Conservation (phyloP, 352 stramenopile species). For the Globisporangium cederbergense region DNA sequence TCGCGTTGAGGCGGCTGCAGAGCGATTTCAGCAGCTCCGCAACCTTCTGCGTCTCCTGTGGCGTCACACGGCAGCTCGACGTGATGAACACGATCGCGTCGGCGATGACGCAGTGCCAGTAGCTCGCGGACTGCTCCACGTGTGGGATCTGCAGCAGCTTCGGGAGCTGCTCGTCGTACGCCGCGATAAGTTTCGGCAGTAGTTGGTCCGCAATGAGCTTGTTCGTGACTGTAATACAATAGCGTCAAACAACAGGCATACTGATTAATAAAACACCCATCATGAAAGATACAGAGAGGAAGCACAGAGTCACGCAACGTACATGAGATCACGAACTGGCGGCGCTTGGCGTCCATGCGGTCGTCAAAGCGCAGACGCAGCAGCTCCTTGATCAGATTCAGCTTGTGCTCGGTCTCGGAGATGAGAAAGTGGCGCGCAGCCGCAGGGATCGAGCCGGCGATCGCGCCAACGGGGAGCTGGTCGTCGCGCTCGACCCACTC, state of each 20-base stretch:
- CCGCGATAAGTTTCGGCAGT: slow-evolving; percentile 42
- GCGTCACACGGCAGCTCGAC: slow-evolving; percentile 46
- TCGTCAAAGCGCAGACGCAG: slow-evolving; percentile 63
- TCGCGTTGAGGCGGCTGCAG: slow-evolving; percentile 49
- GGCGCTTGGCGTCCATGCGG: slow-evolving; percentile 44
- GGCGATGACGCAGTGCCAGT: slow-evolving; percentile 73
- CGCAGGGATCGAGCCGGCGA: slow-evolving; percentile 55
- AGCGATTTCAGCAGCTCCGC: slow-evolving; percentile 50
- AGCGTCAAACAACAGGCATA: not conserved
- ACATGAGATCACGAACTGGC: slow-evolving; percentile 60
- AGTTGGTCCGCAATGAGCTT: slow-evolving; percentile 48
- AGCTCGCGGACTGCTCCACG: slow-evolving; percentile 65
- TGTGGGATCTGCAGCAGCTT: slow-evolving; percentile 52
- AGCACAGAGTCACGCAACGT: slow-evolving; percentile 3
- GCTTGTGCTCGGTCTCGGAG: slow-evolving; percentile 71
- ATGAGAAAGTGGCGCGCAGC: slow-evolving; percentile 74
- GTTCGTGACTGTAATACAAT: slow-evolving; percentile 41
- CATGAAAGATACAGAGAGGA: not conserved
- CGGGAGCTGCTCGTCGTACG: slow-evolving; percentile 48
- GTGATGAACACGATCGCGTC: slow-evolving; percentile 64
- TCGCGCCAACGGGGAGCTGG: slow-evolving; percentile 39
- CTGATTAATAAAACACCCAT: not conserved
- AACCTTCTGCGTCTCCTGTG: slow-evolving; percentile 54
- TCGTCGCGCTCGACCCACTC: slow-evolving; percentile 72
- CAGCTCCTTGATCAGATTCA: slow-evolving; percentile 74